Base-by-base conservation (phyloP, 2,329 filamentous ascomycete species). In the Sclerotinia subarctica region DNA sequence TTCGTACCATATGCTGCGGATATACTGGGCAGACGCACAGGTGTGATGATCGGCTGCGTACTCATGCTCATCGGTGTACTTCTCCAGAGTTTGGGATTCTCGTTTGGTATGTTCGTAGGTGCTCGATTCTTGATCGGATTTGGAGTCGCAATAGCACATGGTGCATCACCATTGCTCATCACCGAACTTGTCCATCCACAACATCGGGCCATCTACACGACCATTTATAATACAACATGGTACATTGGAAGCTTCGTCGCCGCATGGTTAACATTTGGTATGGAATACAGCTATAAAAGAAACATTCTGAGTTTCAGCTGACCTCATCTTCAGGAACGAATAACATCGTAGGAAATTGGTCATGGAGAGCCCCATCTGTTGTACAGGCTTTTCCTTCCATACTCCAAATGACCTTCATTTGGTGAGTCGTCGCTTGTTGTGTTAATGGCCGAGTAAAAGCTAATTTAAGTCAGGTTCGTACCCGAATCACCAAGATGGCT, bases 1-100 rank as follows among this genome's bases (percentile, higher is more conserved):
- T 76, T 83, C 57, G 80, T 81, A 7, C 82, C 83, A 21, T 84
- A 82, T 73, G 78, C 79, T 29, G 81, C 82, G 38, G 83, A 85
- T 78, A 73, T 78, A 44, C 73, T 81, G 13, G 83, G 83, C 21
- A 78, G 83, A 67, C 78, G 81, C 58, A 76, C 78, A 71, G 82
- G 81, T 70, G 79, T 85, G 60, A 79, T 84, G 63, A 80, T 81
- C 69, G 81, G 81, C 38, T 80, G 80, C 64, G 24, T 78, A 2
- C 80, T 82, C 71, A 82, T 82, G 80, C 77, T 83, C 59, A 66
- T 81, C 47, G 81, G 80, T 68, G 80, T 82, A 46, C 74, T 79
- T 8, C 74, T 82, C n/a, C 79, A 82, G 68, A 75, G 74, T 15
- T 74, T 78, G 66, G 78, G 79, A 5, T 69, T 75, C 64, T 80